Percentiles rank a stretch among this genome's conserved stretches.
Conservation (phyloP, 176 grass and related monocot genomes). For the Urochloa ruziziensis region DNA sequence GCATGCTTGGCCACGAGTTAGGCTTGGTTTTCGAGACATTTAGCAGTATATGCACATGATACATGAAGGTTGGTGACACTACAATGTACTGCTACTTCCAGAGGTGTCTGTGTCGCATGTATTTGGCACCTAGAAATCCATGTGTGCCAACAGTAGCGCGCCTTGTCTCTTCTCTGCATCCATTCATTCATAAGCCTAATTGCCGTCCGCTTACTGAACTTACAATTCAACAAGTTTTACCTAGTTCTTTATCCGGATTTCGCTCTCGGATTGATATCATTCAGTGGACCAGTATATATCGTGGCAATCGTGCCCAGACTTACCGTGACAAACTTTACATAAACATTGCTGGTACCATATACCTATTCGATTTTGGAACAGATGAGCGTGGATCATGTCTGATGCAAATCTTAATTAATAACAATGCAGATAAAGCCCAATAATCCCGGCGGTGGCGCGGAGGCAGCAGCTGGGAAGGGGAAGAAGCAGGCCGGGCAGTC, state of each 20-base stretch:
- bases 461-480: not conserved
- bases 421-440: conserved; percentile 25
- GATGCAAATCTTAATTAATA: not conserved
- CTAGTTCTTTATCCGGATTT: too few species aligned
- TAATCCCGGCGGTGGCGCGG: not conserved
- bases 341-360: too few species aligned
- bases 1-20: not conserved
- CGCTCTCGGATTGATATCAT: too few species aligned
- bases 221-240: not conserved
- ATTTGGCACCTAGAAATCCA: not conserved
- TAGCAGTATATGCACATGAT: not conserved
- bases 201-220: not conserved
- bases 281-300: too few species aligned
- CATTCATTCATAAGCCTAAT: not conserved
- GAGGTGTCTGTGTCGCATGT: not conserved
- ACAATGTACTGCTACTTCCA: not conserved
- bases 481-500: conserved; percentile 11
- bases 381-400: too few species aligned
- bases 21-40: not conserved
- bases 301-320: not conserved
- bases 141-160: conserved; percentile 4
- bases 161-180: not conserved
- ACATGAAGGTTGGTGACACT: not conserved
- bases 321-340: not conserved
- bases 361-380: too few species aligned